Conservation (phyloP, 2,329 filamentous ascomycete species). For the Emergomyces pasteurianus region DNA sequence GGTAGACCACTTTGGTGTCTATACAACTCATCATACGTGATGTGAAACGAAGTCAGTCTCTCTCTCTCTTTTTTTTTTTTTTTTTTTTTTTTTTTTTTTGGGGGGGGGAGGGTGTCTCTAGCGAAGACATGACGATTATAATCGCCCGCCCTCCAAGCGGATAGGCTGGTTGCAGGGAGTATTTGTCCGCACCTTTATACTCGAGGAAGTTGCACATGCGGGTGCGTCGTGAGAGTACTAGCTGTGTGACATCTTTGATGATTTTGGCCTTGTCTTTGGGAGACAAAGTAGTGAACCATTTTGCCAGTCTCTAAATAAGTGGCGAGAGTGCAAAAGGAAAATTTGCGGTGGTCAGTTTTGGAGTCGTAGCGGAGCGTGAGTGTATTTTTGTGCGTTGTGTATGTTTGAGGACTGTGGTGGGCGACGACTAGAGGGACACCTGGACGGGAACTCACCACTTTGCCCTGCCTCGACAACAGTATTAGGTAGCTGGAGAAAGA, state of each 20-base stretch:
- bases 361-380: neutral
- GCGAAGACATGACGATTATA: neutral
- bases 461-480: constrained; percentile 93
- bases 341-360: constrained; percentile 4
- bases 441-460: constrained; percentile 63
- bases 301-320: constrained; percentile 67
- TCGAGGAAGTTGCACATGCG: constrained; percentile 99
- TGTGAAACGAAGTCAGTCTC: neutral
- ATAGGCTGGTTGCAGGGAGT: constrained; percentile 5
- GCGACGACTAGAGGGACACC: constrained; percentile 22
- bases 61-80: neutral
- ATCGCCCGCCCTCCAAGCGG: constrained; percentile 2
- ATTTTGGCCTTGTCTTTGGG: constrained; percentile 99
- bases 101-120: neutral
- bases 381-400: constrained; percentile 17
- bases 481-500: constrained; percentile 67
- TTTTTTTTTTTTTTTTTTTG: neutral
- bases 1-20: constrained; percentile 99
- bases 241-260: constrained; percentile 97
- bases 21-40: constrained; percentile 7
- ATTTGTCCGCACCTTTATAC: constrained; percentile 65
- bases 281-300: constrained; percentile 98
- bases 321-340: constrained; percentile 15
- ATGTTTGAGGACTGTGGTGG: constrained; percentile 22
- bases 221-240: constrained; percentile 86